Evolutionary conservation across 1,284 basidiomycete species (phyloP).

Genomic region (Ustilago trichophora): DNA sequence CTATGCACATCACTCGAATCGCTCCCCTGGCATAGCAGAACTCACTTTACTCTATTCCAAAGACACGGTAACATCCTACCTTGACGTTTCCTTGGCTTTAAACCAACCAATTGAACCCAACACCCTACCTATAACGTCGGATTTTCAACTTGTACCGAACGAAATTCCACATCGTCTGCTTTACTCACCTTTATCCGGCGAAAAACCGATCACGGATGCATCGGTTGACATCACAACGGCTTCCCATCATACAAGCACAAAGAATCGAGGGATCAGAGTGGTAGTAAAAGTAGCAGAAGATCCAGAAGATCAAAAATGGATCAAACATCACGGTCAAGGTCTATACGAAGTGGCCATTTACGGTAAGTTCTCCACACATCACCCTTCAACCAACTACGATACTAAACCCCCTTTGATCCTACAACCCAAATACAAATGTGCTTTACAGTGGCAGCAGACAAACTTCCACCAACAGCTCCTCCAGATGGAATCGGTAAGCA

Average conservation of each 20-base stretch:
- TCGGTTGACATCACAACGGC: conserved; percentile 9
- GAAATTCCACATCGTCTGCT: conserved; percentile 28
- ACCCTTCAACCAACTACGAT: no score
- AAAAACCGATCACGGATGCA: conserved; percentile 12
- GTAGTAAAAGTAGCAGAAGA: conserved; percentile 42
- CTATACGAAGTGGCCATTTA: conserved; percentile 49
- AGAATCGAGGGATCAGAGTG: conserved; percentile 13
- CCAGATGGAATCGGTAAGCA: conserved; percentile 49
- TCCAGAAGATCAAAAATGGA: conserved; percentile 35
- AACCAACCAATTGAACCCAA: conserved; percentile 28
- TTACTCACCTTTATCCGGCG: background rate
- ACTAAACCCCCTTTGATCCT: no score
- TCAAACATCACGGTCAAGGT: conserved; percentile 42
- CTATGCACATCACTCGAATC: conserved; percentile 37
- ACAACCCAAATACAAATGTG: no score
- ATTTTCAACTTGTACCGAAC: conserved; percentile 27
- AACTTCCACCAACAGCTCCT: conserved; percentile 26
- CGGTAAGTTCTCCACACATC: no score
- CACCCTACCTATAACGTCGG: conserved; percentile 22
- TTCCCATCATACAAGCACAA: conserved; percentile 5
- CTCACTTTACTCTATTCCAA: conserved; percentile 43
- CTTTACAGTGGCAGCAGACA: conserved; percentile 40
- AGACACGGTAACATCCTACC: conserved; percentile 23
- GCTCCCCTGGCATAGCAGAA: conserved; percentile 35
- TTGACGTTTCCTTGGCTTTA: conserved; percentile 23